A percentile compares a stretch with the other conserved stretches of the same genome.
Conservation (phyloP, 2,329 filamentous ascomycete species). For the Talaromyces amestolkiae region DNA sequence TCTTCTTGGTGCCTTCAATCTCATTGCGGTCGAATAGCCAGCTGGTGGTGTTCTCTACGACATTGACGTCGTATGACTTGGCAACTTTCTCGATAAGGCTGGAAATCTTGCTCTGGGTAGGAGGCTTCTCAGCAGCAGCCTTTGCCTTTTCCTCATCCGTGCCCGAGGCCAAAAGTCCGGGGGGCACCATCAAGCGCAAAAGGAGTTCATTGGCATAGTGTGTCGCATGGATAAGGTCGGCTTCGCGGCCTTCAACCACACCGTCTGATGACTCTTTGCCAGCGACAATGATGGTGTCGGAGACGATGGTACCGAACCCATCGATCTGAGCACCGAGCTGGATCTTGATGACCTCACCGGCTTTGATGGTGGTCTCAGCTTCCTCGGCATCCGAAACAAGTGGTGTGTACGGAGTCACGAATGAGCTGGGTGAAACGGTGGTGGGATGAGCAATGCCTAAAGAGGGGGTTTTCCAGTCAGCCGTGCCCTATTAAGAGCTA, state of each 20-base stretch:
- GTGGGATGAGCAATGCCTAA: conserved; percentile 87
- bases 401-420: conserved; percentile 95
- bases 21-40: conserved; percentile 97
- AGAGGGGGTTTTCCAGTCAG: not conserved
- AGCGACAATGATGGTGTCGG: conserved; percentile 79
- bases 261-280: conserved; percentile 60
- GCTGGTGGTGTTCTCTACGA: conserved; percentile 97
- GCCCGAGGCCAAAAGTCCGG: conserved; percentile 77
- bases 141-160: conserved; percentile 96
- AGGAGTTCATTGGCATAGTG: conserved; percentile 96
- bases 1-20: conserved; percentile 98
- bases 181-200: conserved; percentile 83
- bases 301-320: conserved; percentile 93
- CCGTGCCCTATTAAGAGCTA: not conserved
- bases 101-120: conserved; percentile 83
- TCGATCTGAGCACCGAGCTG: conserved; percentile 99
- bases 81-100: conserved; percentile 85
- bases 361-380: conserved; percentile 74
- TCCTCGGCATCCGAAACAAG: conserved; percentile 82
- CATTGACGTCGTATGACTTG: conserved; percentile 83
- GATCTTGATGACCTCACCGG: conserved; percentile 89
- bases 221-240: conserved; percentile 85
- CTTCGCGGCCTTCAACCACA: conserved; percentile 70
- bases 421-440: conserved; percentile 89
- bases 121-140: conserved; percentile 76